Evolutionary conservation across 495 filamentous ascomycete species (phyloP), one percentile per base, ranked within the genome.

Genomic region (Xanthoparmelia taractica): DNA sequence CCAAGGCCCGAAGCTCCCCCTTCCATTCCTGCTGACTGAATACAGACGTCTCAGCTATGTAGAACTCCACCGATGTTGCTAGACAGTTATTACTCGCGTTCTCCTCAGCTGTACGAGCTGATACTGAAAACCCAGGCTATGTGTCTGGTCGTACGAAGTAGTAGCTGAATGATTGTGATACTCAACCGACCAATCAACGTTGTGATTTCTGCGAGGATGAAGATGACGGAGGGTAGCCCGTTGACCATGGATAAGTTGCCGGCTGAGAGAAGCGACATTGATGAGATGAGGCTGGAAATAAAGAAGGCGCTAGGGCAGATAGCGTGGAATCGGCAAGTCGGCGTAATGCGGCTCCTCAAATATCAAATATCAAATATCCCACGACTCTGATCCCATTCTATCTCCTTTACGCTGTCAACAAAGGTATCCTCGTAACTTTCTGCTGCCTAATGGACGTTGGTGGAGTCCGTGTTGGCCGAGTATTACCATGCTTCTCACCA

Each of bases 1-100:
- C 76, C 83, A 66, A 81, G 84, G 69, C 72, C 80, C 60, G 78
- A 69, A 56, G 31, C 33, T 29, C 31, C 64, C 18, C 50, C 82
- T 60, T 85, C 83, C 83, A 85, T 85, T 29, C 31, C 29, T 18
- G 48, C 41, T 33, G 20, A 40, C 17, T 4, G n/a, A 40, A 31
- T 50, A 43, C 55, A 40, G 4, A 12, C 37, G 8, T 54, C 7
- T 58, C 20, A 33, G 27, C 3, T 17, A 31, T n/a, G 50, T 54
- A 33, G 17, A 20, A 1, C 29, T 54, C 29, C 15, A 29, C 15
- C 27, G 17, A 54, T 33, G 27, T 13, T 54, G 29, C 15, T 31
- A 7, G 29, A 7, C 27, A 29, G 12, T 25, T 52, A 31, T 29
- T 31, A 15, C 50, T 33, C 29, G 50, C 50, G 50, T 33, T 52